A percentile compares a stretch with the other conserved stretches of the same genome.
phyloP scores from a whole-genome alignment of 73 alveolate species.

The Paramecium pentaurelia region DNA sequence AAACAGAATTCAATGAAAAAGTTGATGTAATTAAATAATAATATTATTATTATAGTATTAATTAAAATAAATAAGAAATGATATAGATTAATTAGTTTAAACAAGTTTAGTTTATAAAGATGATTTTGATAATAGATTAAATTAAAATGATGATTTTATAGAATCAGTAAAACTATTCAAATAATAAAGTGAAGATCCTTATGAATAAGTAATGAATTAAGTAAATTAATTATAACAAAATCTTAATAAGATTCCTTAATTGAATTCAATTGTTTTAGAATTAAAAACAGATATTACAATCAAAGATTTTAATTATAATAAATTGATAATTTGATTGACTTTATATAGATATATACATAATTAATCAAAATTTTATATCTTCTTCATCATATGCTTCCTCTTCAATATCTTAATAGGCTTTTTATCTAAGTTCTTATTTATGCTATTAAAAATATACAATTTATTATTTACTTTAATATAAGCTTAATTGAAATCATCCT shows the following conservation, averaged over 20 bases:
- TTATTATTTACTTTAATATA: neutral
- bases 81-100: constrained; percentile 14
- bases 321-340: neutral
- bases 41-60: neutral
- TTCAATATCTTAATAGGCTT: neutral
- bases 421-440: neutral
- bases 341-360: neutral
- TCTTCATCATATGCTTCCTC: neutral
- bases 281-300: neutral
- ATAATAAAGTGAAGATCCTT: neutral
- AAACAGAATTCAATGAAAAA: neutral
- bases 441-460: neutral
- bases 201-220: neutral
- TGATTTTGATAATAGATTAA: neutral
- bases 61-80: neutral
- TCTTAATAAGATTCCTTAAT: neutral
- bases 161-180: neutral
- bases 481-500: constrained; percentile 30
- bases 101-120: constrained; percentile 29
- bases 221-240: neutral
- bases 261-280: neutral
- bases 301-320: neutral
- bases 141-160: neutral
- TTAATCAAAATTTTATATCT: constrained; percentile 1
- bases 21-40: neutral